Evolutionary conservation across 768 basidiomycete species (phyloP).

Genomic region (Cystobasidiopsis lactophilus): DNA sequence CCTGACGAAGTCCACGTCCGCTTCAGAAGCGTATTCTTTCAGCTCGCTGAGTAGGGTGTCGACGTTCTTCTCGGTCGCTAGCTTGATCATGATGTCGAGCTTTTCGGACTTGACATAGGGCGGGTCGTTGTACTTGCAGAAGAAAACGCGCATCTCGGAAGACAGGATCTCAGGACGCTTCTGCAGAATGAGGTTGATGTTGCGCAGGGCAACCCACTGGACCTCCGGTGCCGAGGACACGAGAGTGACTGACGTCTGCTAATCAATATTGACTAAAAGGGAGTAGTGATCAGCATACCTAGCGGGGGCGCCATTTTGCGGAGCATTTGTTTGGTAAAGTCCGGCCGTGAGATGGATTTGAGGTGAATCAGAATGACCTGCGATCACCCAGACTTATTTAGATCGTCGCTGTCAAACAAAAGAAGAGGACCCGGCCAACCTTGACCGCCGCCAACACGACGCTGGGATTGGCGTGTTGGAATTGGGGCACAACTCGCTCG

Average conservation of each 20-base stretch:
- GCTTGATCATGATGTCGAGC: slow-evolving; percentile 88
- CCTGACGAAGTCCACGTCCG: slow-evolving; percentile 94
- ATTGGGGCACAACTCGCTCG: slow-evolving; percentile 92
- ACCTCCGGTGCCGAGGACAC: slow-evolving; percentile 92
- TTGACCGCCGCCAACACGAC: slow-evolving; percentile 94
- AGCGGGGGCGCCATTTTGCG: slow-evolving; percentile 92
- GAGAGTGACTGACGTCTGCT: slow-evolving; percentile 41
- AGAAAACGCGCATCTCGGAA: slow-evolving; percentile 97
- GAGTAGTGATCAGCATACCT: slow-evolving; percentile 21
- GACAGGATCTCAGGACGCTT: slow-evolving; percentile 71
- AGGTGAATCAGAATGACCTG: slow-evolving; percentile 97
- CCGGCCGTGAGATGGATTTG: slow-evolving; percentile 54
- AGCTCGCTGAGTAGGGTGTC: slow-evolving; percentile 86
- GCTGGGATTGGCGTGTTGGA: slow-evolving; percentile 88
- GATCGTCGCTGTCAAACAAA: neutral
- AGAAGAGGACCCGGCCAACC: slow-evolving; percentile 37
- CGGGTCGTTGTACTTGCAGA: slow-evolving; percentile 99
- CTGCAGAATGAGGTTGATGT: slow-evolving; percentile 88
- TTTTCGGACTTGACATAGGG: slow-evolving; percentile 98
- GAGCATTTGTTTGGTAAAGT: slow-evolving; percentile 59
- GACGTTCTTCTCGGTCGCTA: slow-evolving; percentile 75
- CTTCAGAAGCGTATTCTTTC: slow-evolving; percentile 95
- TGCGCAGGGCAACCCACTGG: slow-evolving; percentile 92
- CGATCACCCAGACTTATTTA: neutral
- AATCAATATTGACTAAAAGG: neutral